Conservation (phyloP, 176 grass and related monocot species). For the Ampelocalamus luodianensis region DNA sequence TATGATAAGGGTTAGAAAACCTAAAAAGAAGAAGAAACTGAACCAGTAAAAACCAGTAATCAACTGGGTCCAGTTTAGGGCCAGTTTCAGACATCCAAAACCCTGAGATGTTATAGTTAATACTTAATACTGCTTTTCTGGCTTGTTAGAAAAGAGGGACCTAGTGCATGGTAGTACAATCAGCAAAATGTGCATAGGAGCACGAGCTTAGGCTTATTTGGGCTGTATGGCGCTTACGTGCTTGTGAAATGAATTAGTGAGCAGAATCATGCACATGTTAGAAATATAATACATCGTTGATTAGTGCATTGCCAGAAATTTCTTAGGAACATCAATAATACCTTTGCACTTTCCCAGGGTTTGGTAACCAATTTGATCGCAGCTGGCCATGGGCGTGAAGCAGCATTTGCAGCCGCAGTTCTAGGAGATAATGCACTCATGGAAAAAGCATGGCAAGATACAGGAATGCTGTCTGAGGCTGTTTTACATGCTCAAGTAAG, state of each 20-base stretch:
- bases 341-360: constrained; percentile 56
- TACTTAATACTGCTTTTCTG: neutral
- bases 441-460: constrained; percentile 99
- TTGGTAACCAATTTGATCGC: constrained; percentile 84
- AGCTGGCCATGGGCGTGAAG: constrained; percentile 91
- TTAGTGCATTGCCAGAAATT: constrained; percentile 10
- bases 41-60: neutral
- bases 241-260: neutral
- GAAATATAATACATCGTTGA: neutral
- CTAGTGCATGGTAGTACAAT: neutral
- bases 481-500: constrained; percentile 98
- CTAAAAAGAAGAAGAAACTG: neutral
- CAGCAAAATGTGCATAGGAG: neutral
- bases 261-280: neutral
- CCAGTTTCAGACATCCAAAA: neutral
- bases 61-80: neutral
- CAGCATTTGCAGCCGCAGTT: constrained; percentile 94
- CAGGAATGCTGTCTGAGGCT: constrained; percentile 92
- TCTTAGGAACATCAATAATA: constrained; percentile 29
- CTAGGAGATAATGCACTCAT: constrained; percentile 94
- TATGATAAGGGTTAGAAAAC: neutral
- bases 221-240: neutral
- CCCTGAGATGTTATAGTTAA: neutral
- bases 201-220: neutral
- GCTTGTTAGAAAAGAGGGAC: neutral